Conservation (phyloP, 1,139 yeast genomes). For the Saccharomyces hybrid region DNA sequence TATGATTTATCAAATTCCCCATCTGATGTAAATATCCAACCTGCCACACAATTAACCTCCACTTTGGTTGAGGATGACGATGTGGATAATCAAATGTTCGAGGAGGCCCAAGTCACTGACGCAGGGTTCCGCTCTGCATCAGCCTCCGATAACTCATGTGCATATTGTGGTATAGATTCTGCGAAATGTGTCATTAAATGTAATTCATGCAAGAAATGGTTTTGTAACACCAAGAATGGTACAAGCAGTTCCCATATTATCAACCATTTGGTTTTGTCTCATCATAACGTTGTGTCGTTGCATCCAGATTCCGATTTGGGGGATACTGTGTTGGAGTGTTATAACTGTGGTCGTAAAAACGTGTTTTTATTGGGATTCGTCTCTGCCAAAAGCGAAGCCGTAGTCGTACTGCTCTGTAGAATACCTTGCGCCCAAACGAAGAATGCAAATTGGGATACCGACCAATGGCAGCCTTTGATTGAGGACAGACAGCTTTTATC, state of each 20-base stretch:
- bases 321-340: conserved; percentile 79
- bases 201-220: conserved; percentile 76
- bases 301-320: conserved; percentile 82
- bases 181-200: conserved; percentile 69
- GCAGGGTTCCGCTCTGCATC: conserved; percentile 4
- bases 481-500: conserved; percentile 70
- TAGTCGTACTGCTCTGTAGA: conserved; percentile 80
- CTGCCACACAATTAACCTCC: background rate
- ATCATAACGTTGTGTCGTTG: conserved; percentile 65
- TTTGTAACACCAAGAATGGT: conserved; percentile 69
- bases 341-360: conserved; percentile 78
- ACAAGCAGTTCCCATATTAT: conserved; percentile 71
- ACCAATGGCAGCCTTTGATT: conserved; percentile 81
- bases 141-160: conserved; percentile 43
- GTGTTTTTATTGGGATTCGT: conserved; percentile 82
- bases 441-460: conserved; percentile 77
- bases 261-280: conserved; percentile 74
- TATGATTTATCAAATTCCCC: background rate
- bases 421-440: conserved; percentile 79
- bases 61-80: conserved; percentile 2
- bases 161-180: conserved; percentile 71
- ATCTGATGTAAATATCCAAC: background rate
- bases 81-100: conserved; percentile 1
- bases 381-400: conserved; percentile 78
- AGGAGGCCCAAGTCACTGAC: conserved; percentile 4